Base-by-base conservation (phyloP, 768 basidiomycete species). In the Amanita exitialis region DNA sequence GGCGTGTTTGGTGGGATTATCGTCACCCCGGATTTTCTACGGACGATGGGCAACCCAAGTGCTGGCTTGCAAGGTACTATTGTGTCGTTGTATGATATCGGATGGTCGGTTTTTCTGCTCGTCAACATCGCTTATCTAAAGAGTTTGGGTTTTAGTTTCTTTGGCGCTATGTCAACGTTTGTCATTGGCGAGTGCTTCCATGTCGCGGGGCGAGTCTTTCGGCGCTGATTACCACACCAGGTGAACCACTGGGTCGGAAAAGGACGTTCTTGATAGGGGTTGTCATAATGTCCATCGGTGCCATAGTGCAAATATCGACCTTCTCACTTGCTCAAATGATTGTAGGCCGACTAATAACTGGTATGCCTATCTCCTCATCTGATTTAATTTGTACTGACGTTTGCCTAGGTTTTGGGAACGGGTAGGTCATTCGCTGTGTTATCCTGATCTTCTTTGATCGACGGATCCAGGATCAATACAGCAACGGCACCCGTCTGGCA, bases 1-100 rank as follows among this genome's bases (percentile, higher is more conserved):
- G 75, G 74, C n/a, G 73, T 77, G 16, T 77, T 74, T 54, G 75
- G 75, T 20, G 74, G 74, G 0, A 75, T 75, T 49, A 75, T 77
- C 47, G 70, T 77, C 46, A 75, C 75, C 5, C 64, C 65, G 21
- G 61, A 69, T 54, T 75, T 77, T 56, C 57, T 75, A 51, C 55
- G 72, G 10, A 71, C 67, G 7, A 74, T 75, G 73, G 73, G 73
- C 2, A 69, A 74, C 58, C 74, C 73, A 9, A 59, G 68, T 52
- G 63, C 73, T 1, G 63, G 63, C 44, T 60, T 76, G 23, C 73
- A 75, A 51, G 75, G 74, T 5, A 71, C 73, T 3, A 75, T 76
- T 48, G 74, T 76, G 12, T 74, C 73, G 9, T 47, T 76, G n/a
- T 75, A 76, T 49, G 74, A 76, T 54, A 74, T 76, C 51, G 74